Conservation (phyloP, 768 basidiomycete genomes). For the Baorangia bicolor region DNA sequence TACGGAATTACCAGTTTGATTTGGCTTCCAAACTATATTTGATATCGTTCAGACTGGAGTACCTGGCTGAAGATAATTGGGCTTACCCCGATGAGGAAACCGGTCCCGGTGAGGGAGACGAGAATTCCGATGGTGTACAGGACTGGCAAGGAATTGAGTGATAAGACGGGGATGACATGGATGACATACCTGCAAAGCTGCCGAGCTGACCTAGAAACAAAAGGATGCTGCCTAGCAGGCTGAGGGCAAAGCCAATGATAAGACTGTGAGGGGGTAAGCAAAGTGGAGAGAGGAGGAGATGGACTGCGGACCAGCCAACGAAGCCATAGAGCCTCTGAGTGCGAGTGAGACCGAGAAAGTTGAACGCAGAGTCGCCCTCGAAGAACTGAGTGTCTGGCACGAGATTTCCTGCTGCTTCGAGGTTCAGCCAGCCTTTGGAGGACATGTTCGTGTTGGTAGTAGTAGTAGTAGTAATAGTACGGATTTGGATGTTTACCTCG, state of each 20-base stretch:
- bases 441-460: too few relatives aligned
- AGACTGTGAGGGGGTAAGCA: conserved; percentile 45
- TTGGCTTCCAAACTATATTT: conserved; percentile 69
- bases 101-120: conserved; percentile 81
- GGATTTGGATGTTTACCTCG: too few relatives aligned
- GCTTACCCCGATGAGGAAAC: conserved; percentile 87
- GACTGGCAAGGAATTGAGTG: conserved; percentile 42
- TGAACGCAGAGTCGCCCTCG: conserved; percentile 88
- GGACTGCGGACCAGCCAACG: conserved; percentile 61
- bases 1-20: conserved; percentile 62
- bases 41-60: conserved; percentile 1
- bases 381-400: conserved; percentile 82
- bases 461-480: too few relatives aligned
- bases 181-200: conserved; percentile 70
- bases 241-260: conserved; percentile 72
- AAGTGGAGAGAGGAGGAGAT: not conserved
- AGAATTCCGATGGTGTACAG: conserved; percentile 82
- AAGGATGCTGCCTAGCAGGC: conserved; percentile 74
- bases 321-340: conserved; percentile 88
- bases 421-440: conserved; percentile 83
- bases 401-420: conserved; percentile 60
- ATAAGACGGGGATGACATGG: not conserved
- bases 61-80: not conserved
- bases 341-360: conserved; percentile 71
- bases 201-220: conserved; percentile 68